Percentiles rank a stretch among this genome's conserved stretches.
These are phyloP conservation scores for Epicoccum nigrum DNA, from an alignment of 2,329 filamentous ascomycete species.

Conservation along the genomic window DNA sequence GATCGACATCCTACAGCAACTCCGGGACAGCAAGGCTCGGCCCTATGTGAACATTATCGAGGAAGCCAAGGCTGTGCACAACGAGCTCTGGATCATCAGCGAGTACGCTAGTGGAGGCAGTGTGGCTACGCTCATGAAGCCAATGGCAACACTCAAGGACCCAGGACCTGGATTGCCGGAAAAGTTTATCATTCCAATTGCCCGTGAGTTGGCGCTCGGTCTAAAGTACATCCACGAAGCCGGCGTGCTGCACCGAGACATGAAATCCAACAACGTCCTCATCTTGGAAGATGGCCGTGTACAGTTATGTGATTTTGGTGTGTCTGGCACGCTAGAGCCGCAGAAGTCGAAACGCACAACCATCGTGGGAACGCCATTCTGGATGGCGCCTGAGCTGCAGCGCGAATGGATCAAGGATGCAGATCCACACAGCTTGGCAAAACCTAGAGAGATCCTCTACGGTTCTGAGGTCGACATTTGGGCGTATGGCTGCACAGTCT, in stretches of 20 bases:
- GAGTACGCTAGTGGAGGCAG: conserved; percentile 87
- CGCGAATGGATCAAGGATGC: conserved; percentile 59
- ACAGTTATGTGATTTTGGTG: conserved; percentile 84
- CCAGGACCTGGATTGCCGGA: conserved; percentile 57
- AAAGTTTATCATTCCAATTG: conserved; percentile 67
- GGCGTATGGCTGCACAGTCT: conserved; percentile 82
- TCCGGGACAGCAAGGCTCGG: conserved; percentile 74
- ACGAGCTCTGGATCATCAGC: conserved; percentile 86
- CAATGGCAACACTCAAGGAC: conserved; percentile 35
- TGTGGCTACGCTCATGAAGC: conserved; percentile 69
- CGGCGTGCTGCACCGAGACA: conserved; percentile 69
- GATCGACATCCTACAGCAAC: conserved; percentile 70
- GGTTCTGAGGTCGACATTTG: conserved; percentile 72
- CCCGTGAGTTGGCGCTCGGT: conserved; percentile 66
- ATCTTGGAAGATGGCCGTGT: conserved; percentile 78
- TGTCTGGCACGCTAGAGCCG: conserved; percentile 77
- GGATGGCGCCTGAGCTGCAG: conserved; percentile 80
- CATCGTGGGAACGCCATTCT: conserved; percentile 81
- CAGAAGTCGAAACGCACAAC: conserved; percentile 79
- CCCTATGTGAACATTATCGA: conserved; percentile 87
- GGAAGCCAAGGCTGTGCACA: conserved; percentile 76
- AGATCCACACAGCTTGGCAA: conserved; percentile 59
- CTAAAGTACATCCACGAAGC: conserved; percentile 68
- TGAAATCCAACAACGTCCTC: conserved; percentile 77
- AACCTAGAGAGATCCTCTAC: conserved; percentile 59